These are phyloP conservation scores for Pyrenophora seminiperda DNA, from an alignment of 2,329 filamentous ascomycete species.

Conservation along the genomic window DNA sequence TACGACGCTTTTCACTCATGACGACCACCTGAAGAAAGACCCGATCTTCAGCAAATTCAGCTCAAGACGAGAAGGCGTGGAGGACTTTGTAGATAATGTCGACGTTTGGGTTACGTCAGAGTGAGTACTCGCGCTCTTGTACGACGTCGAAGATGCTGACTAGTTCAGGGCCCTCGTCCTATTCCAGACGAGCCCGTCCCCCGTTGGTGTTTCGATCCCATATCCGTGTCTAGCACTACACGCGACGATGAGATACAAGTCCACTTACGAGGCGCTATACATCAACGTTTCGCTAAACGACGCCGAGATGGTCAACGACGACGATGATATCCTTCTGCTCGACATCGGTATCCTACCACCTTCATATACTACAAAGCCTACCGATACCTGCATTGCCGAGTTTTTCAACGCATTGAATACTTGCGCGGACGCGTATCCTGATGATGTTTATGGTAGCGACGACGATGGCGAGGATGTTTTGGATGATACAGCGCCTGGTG, in stretches of 20 bases:
- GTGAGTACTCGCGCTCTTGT: conserved; percentile 31
- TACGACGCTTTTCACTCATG: conserved; percentile 64
- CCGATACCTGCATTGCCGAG: conserved; percentile 49
- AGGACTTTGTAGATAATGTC: conserved; percentile 45
- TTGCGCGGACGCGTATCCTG: conserved; percentile 78
- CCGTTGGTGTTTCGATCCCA: conserved; percentile 69
- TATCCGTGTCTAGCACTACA: conserved; percentile 78
- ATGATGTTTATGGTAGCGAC: conserved; percentile 64
- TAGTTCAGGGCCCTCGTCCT: conserved; percentile 61
- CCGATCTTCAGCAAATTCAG: conserved; percentile 52
- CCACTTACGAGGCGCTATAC: conserved; percentile 41
- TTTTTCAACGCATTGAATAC: conserved; percentile 73
- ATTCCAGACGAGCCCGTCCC: conserved; percentile 61
- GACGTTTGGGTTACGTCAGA: conserved; percentile 56
- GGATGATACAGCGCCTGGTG: conserved; percentile 68
- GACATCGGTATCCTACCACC: conserved; percentile 70
- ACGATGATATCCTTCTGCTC: conserved; percentile 67
- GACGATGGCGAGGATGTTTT: conserved; percentile 58
- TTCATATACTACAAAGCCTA: conserved; percentile 28
- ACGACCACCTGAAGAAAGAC: conserved; percentile 60
- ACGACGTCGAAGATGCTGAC: background rate
- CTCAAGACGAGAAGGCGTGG: conserved; percentile 29
- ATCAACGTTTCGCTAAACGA: conserved; percentile 55
- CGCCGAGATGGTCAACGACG: conserved; percentile 60
- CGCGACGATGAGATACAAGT: conserved; percentile 67